Evolutionary conservation across 257 asterid genomes (phyloP), one percentile per base, ranked within the genome.

Genomic region (Coffea canephora): DNA sequence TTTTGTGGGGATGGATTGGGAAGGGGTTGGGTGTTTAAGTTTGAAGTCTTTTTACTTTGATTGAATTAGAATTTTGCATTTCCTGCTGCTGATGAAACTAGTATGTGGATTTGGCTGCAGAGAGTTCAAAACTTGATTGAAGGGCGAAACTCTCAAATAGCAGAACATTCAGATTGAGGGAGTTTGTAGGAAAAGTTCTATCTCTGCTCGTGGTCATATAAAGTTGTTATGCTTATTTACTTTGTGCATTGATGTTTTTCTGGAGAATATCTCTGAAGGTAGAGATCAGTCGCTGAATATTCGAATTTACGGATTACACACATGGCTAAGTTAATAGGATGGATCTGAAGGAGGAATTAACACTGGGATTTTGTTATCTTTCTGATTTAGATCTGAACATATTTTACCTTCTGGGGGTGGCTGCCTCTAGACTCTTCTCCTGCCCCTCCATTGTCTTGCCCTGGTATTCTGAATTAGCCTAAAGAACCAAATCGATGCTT

Each of bases 81-180:
- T 34, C 59, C 19, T 39, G 67, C 6, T 57, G 41, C 55, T 67
- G 67, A n/a, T 64, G 36, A 68, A 25, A 14, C 46, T 9, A 76
- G 10, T 75, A 0, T 77, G 50, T 77, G 68, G 77, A 71, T 59
- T 69, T 62, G 74, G 65, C 76, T 83, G 87, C 92, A 92, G 97
- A 92, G 93, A 85, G 91, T 92, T 85, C 89, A 92, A 84, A 77
- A 86, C 74, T 84, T 89, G 88, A 86, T 92, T 55, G 91, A 87
- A 83, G 93, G 81, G 79, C 91, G 85, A 78, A 87, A 81, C 52
- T 83, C 77, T 71, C 88, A 80, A 84, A 71, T 77, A 78, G 64
- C 80, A 55, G 87, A 69, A 77, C 77, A 50, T 73, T 69, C 48
- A 31, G 85, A 80, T 69, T 87, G 69, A 87, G 90, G 87, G 73